Conservation (phyloP, 192 early-diverging fungal genomes). For the Physocladia obscura region DNA sequence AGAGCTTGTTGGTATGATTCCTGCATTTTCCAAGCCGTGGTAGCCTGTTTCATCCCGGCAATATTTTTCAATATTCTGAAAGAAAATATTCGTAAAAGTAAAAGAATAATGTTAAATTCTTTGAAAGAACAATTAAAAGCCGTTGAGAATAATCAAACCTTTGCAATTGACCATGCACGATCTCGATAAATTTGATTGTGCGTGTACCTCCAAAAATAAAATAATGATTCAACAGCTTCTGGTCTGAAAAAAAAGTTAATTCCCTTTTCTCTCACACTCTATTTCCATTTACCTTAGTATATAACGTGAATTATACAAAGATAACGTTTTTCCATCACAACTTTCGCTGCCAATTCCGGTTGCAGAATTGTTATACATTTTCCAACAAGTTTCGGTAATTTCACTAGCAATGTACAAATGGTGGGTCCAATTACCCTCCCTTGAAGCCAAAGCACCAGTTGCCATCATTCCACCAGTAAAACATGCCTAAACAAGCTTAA, state of each 20-base stretch:
- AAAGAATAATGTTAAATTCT: neutral
- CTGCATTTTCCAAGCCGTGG: conserved; percentile 5
- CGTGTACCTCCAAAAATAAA: conserved; percentile 57
- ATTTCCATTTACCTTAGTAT: conserved; percentile 29
- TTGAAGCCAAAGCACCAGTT: conserved; percentile 49
- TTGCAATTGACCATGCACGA: conserved; percentile 40
- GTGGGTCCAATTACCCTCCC: conserved; percentile 32
- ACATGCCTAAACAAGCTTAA: conserved; percentile 54
- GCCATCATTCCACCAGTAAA: conserved; percentile 73
- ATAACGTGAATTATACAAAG: conserved; percentile 13
- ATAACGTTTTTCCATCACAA: conserved; percentile 33
- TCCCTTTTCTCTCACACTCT: too few species aligned
- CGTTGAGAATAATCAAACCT: conserved; percentile 2
- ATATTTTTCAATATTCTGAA: neutral
- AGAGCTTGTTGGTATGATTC: neutral
- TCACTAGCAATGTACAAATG: conserved; percentile 28
- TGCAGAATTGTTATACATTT: conserved; percentile 67
- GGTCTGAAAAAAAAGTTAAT: too few species aligned
- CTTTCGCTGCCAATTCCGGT: conserved; percentile 80
- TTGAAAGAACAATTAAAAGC: conserved; percentile 6
- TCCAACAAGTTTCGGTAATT: conserved; percentile 43
- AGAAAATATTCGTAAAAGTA: neutral
- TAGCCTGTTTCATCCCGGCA: conserved; percentile 9
- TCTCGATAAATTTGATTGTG: conserved; percentile 52
- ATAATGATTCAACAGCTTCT: conserved; percentile 12